phyloP scores from a whole-genome alignment of 139 green algal genomes.

The Astrephomene gubernaculifera region DNA sequence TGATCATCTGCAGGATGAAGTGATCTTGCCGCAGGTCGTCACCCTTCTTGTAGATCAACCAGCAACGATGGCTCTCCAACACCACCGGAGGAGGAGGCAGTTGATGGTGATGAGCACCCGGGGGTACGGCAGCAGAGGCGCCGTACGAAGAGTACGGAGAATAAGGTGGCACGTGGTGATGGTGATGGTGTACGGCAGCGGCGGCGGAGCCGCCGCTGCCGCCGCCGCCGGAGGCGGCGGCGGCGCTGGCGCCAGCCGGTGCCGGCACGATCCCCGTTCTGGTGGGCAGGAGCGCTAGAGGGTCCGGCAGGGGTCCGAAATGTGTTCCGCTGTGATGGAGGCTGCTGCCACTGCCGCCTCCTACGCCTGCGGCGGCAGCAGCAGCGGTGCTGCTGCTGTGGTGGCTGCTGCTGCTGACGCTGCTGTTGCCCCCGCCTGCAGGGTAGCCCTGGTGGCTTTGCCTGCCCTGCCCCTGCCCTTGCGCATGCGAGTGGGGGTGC shows the following conservation, averaged over 20 bases:
- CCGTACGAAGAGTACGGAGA: no score
- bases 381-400: not conserved
- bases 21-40: slow-evolving; percentile 94
- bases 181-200: no score
- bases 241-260: not conserved
- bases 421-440: not conserved
- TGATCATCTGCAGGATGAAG: slow-evolving; percentile 90
- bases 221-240: not conserved
- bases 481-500: no score
- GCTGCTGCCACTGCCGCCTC: not conserved
- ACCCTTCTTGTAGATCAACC: slow-evolving; percentile 98
- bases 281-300: slow-evolving; percentile 9
- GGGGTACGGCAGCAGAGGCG: not conserved
- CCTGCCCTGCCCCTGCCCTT: slow-evolving; percentile 1
- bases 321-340: not conserved
- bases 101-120: no score
- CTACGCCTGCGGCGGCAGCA: no score
- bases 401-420: not conserved
- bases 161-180: no score
- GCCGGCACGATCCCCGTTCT: slow-evolving; percentile 50
- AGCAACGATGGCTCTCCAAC: slow-evolving; percentile 52
- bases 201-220: not conserved
- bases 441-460: not conserved
- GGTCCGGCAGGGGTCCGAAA: not conserved
- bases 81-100: not conserved